Conservation (phyloP, 345 rosid species). For the Orychophragmus violaceus region DNA sequence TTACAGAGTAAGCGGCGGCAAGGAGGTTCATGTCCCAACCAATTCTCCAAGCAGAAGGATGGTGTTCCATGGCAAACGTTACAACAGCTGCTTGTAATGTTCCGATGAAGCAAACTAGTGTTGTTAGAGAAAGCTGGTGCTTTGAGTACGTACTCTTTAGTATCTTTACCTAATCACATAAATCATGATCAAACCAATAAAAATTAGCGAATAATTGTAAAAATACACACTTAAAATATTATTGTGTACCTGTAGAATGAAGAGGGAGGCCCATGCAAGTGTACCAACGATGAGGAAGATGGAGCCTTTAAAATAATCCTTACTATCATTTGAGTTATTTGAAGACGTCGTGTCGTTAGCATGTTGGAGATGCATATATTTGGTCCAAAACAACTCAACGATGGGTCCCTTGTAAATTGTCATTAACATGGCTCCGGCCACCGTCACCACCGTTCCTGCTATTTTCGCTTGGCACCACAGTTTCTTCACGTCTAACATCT, state of each 20-base stretch:
- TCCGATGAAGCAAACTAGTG: slow-evolving; percentile 58
- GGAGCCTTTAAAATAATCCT: slow-evolving; percentile 55
- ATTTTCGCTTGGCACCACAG: slow-evolving; percentile 68
- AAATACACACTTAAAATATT: too few relatives aligned
- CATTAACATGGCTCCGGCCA: slow-evolving; percentile 89
- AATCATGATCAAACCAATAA: slow-evolving; percentile 2
- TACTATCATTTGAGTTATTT: slow-evolving; percentile 23
- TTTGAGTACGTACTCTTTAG: slow-evolving; percentile 65
- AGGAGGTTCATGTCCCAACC: slow-evolving; percentile 49
- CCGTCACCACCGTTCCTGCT: slow-evolving; percentile 65
- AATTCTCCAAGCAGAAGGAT: slow-evolving; percentile 48
- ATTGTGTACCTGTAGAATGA: slow-evolving; percentile 47
- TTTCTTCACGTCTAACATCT: slow-evolving; percentile 53
- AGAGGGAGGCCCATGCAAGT: slow-evolving; percentile 49
- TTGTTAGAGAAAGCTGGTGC: slow-evolving; percentile 59
- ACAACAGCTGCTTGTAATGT: slow-evolving; percentile 56
- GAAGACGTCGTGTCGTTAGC: slow-evolving; percentile 9
- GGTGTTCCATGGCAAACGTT: slow-evolving; percentile 39
- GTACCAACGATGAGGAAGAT: slow-evolving; percentile 42
- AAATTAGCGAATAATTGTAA: too few relatives aligned
- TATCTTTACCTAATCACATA: slow-evolving; percentile 45
- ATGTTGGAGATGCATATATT: slow-evolving; percentile 25
- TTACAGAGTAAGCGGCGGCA: slow-evolving; percentile 66
- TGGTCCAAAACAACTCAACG: slow-evolving; percentile 62
- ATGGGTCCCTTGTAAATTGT: slow-evolving; percentile 53